phyloP scores from a whole-genome alignment of 768 basidiomycete species.

The Favolaschia claudopus region DNA sequence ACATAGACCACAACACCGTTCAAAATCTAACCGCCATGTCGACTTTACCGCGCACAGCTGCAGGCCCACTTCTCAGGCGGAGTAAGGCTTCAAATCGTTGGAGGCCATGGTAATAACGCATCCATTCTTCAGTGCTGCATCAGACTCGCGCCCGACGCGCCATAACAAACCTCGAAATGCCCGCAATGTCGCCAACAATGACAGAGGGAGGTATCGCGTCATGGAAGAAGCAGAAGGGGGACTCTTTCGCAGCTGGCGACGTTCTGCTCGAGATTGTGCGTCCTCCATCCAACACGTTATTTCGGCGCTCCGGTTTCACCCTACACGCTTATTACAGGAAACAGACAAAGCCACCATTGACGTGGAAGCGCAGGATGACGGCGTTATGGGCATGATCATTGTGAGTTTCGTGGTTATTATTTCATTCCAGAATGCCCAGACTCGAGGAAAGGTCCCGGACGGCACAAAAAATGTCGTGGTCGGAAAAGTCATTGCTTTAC shows the following conservation, averaged over 20 bases:
- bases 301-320: constrained; percentile 5
- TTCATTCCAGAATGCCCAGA: neutral
- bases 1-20: too few species aligned
- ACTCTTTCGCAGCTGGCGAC: constrained; percentile 80
- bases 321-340: constrained; percentile 58
- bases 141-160: constrained; percentile 58
- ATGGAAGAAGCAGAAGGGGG: constrained; percentile 92
- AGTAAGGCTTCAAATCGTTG: too few species aligned
- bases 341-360: constrained; percentile 97
- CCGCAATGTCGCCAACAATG: constrained; percentile 98
- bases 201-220: constrained; percentile 90
- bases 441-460: constrained; percentile 61
- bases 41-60: too few species aligned
- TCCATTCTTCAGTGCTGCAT: constrained; percentile 62
- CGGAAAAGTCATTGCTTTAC: constrained; percentile 88
- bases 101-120: too few species aligned
- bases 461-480: constrained; percentile 88
- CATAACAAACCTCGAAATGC: constrained; percentile 85
- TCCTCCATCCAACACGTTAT: constrained; percentile 22
- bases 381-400: constrained; percentile 91
- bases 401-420: constrained; percentile 51
- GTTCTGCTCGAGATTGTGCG: constrained; percentile 89
- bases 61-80: too few species aligned
- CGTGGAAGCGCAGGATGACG: constrained; percentile 98
- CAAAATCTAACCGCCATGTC: too few species aligned